Conservation (phyloP, 208 protist species). For the Wallacemonas sp. region DNA sequence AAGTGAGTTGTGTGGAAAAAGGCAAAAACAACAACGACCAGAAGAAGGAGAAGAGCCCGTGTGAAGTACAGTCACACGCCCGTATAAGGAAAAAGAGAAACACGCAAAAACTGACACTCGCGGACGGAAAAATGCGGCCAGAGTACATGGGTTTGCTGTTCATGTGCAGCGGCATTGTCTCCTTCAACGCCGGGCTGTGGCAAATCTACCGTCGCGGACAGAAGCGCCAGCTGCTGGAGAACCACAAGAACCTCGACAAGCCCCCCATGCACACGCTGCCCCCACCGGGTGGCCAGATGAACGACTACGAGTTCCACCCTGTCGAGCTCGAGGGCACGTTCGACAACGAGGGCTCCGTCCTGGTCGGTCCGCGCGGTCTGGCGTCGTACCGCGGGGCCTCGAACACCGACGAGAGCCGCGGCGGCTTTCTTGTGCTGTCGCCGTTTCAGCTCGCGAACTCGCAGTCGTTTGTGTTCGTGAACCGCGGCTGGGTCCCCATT, state of each 20-base stretch:
- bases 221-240: constrained; percentile 81
- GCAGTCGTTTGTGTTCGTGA: constrained; percentile 79
- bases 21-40: too few relatives aligned
- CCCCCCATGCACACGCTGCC: constrained; percentile 54
- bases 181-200: constrained; percentile 90
- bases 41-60: too few relatives aligned
- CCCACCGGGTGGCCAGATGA: constrained; percentile 28
- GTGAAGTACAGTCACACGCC: too few relatives aligned
- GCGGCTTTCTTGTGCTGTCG: constrained; percentile 87
- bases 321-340: constrained; percentile 69
- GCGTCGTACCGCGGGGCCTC: constrained; percentile 78
- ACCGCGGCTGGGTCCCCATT: constrained; percentile 88
- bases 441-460: constrained; percentile 80
- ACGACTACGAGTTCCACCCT: constrained; percentile 71
- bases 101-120: too few relatives aligned
- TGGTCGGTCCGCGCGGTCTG: constrained; percentile 85
- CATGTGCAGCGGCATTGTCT: constrained; percentile 74
- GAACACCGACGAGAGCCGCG: constrained; percentile 71
- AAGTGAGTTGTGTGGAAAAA: too few relatives aligned
- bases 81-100: too few relatives aligned
- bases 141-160: constrained; percentile 89
- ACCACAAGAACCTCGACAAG: constrained; percentile 77
- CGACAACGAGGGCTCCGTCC: constrained; percentile 83
- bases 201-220: constrained; percentile 75
- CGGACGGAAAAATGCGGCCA: constrained; percentile 72